Percentiles rank a stretch among this genome's conserved stretches.
Evolutionary conservation across 2,329 filamentous ascomycete genomes (phyloP).

Genomic region (Septoria linicola): DNA sequence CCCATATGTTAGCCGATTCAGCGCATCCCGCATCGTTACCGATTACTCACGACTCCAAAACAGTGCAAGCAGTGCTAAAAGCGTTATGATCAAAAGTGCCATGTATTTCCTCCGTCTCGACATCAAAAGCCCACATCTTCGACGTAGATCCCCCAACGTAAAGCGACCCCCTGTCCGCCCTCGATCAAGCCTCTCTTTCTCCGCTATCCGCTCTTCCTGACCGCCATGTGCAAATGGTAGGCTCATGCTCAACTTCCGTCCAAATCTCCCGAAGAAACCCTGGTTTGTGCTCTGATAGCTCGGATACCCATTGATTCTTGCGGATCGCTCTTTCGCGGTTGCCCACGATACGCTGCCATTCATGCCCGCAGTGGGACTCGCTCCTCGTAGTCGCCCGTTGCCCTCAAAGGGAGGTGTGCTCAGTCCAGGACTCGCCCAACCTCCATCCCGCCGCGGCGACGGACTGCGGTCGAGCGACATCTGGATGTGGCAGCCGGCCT

Average conservation of each 20-base stretch:
- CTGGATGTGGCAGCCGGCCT: conserved; percentile 20
- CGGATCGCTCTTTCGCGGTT: conserved; percentile 73
- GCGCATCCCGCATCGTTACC: not conserved
- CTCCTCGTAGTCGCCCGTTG: conserved; percentile 64
- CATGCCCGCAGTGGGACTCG: conserved; percentile 56
- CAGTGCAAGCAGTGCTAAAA: conserved; percentile 29
- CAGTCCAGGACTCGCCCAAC: conserved; percentile 79
- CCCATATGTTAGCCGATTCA: conserved; percentile 21
- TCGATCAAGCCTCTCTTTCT: conserved; percentile 73
- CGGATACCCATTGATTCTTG: conserved; percentile 69
- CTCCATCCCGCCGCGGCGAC: conserved; percentile 78
- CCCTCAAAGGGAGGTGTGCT: conserved; percentile 57
- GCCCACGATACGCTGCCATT: conserved; percentile 69
- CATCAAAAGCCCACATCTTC: conserved; percentile 31
- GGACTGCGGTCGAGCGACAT: conserved; percentile 90
- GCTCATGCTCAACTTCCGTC: conserved; percentile 74
- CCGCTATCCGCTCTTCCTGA: conserved; percentile 53
- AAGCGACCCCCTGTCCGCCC: conserved; percentile 38
- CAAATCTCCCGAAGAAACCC: conserved; percentile 83
- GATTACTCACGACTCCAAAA: conserved; percentile 32
- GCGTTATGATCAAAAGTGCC: conserved; percentile 28
- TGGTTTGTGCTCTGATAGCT: conserved; percentile 75
- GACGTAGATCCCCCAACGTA: conserved; percentile 27
- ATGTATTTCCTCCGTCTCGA: conserved; percentile 34
- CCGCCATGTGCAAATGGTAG: conserved; percentile 64